phyloP scores from a whole-genome alignment of 176 grass and related monocot species.

The Phoenix dactylifera region DNA sequence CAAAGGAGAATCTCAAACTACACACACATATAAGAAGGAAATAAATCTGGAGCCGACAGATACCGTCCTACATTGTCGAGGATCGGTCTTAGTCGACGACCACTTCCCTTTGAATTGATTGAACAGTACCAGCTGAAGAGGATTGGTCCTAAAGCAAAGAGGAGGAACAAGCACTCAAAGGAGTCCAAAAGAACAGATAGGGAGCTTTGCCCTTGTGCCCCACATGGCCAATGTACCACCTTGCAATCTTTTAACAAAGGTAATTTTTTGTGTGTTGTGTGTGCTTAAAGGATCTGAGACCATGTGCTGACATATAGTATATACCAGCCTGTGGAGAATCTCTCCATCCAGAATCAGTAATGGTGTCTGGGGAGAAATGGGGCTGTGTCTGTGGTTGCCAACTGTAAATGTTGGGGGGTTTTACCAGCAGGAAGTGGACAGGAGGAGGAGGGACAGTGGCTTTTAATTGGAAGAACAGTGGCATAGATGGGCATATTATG shows the following conservation, averaged over 20 bases:
- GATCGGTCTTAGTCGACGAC: constrained; percentile 3
- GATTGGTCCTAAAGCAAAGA: constrained; percentile 13
- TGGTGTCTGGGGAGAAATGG: background rate
- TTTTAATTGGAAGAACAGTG: constrained; percentile 18
- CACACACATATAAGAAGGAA: constrained; percentile 16
- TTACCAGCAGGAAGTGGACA: constrained; percentile 18
- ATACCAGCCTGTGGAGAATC: constrained; percentile 35
- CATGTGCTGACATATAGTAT: constrained; percentile 4
- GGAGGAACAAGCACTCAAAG: constrained; percentile 8
- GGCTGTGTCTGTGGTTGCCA: constrained; percentile 14
- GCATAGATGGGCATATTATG: background rate
- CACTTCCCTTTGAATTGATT: constrained; percentile 11
- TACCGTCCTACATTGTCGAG: constrained; percentile 12
- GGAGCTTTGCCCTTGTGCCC: background rate
- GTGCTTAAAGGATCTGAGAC: constrained; percentile 7
- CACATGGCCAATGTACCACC: constrained; percentile 12
- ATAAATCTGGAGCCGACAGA: constrained; percentile 1
- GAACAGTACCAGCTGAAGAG: background rate
- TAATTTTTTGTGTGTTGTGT: background rate
- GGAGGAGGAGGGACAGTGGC: constrained; percentile 4
- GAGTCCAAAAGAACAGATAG: background rate
- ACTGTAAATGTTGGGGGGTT: constrained; percentile 21
- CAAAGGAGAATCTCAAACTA: constrained; percentile 12
- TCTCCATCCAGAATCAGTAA: constrained; percentile 18
- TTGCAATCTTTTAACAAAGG: background rate